A percentile compares a stretch with the other conserved stretches of the same genome.
phyloP scores from a whole-genome alignment of 176 grass and related monocot species.

The Leersia perrieri region DNA sequence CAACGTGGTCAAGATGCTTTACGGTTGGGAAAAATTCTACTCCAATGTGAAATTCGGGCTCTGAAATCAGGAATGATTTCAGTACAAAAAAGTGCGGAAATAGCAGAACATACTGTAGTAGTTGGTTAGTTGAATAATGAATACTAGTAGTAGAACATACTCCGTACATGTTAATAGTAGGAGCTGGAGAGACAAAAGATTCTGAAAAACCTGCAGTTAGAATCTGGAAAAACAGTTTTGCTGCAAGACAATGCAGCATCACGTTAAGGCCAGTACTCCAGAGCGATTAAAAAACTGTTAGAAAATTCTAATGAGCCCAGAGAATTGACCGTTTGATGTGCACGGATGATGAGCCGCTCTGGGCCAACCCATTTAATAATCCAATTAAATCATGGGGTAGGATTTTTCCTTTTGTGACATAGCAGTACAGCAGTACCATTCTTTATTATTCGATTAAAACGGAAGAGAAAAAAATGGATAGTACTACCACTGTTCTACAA shows the following conservation, averaged over 20 bases:
- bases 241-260: neutral
- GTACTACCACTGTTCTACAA: neutral
- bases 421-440: neutral
- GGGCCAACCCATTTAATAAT: neutral
- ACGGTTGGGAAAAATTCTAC: slow-evolving; percentile 8
- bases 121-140: too few species aligned
- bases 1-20: neutral
- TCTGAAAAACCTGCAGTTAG: neutral
- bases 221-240: neutral
- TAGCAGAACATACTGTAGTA: too few species aligned
- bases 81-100: neutral
- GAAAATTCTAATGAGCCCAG: neutral
- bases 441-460: neutral
- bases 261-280: neutral
- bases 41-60: neutral
- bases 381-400: neutral
- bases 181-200: neutral
- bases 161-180: too few species aligned
- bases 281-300: neutral
- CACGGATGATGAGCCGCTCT: neutral
- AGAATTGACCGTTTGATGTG: neutral
- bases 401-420: neutral
- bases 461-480: neutral
- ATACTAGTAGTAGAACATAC: too few species aligned
- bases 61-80: neutral